Conservation (phyloP, 805 yeast genomes). For the Teunomyces stri region DNA sequence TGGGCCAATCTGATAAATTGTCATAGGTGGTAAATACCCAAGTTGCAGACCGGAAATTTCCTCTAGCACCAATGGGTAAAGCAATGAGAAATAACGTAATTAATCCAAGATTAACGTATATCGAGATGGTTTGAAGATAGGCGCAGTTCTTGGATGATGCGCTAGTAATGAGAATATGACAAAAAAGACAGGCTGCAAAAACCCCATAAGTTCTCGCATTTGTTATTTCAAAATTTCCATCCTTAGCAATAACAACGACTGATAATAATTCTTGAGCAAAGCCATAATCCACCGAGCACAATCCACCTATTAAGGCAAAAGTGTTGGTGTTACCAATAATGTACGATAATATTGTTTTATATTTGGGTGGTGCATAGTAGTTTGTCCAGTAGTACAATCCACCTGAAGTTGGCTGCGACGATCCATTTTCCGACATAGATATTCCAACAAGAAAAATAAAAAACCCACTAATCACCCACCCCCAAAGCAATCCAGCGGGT, state of each 20-base stretch:
- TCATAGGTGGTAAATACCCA: conserved; percentile 55
- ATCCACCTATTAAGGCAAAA: conserved; percentile 61
- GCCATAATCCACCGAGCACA: conserved; percentile 70
- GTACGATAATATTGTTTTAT: conserved; percentile 54
- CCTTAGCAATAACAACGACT: conserved; percentile 52
- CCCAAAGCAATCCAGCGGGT: conserved; percentile 67
- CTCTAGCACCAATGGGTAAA: conserved; percentile 56
- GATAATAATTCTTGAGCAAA: conserved; percentile 59
- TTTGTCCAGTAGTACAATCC: conserved; percentile 71
- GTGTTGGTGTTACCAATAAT: conserved; percentile 68
- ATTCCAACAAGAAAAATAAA: conserved; percentile 59
- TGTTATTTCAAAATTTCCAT: conserved; percentile 56
- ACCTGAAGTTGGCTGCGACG: conserved; percentile 73
- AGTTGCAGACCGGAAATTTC: conserved; percentile 34
- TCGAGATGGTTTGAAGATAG: conserved; percentile 57
- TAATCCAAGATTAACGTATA: conserved; percentile 50
- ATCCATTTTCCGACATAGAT: conserved; percentile 65
- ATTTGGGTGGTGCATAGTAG: conserved; percentile 57
- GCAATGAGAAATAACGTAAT: conserved; percentile 59
- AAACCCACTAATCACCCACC: conserved; percentile 62
- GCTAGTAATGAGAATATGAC: conserved; percentile 53
- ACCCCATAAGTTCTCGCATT: conserved; percentile 59
- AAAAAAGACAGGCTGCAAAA: conserved; percentile 56
- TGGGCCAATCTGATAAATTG: conserved; percentile 54
- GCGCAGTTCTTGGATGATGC: conserved; percentile 57